Conservation (phyloP, 345 rosid species). For the Salix exigua region DNA sequence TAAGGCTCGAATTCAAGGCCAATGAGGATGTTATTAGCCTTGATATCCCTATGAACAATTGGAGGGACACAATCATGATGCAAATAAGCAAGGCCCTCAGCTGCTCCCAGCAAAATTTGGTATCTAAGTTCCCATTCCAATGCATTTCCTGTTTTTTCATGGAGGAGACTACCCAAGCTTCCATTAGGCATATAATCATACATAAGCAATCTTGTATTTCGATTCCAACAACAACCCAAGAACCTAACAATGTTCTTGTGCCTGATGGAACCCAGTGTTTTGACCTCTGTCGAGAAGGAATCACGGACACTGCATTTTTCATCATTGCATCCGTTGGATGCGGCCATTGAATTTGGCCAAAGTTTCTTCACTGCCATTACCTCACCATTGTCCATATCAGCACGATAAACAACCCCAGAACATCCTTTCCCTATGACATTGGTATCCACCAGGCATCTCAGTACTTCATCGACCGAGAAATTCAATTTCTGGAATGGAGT, state of each 20-base stretch:
- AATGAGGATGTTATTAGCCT: constrained; percentile 85
- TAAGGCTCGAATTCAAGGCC: constrained; percentile 90
- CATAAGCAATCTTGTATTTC: constrained; percentile 75
- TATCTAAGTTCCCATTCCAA: constrained; percentile 92
- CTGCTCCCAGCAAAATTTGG: constrained; percentile 78
- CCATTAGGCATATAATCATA: constrained; percentile 95
- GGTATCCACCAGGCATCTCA: constrained; percentile 70
- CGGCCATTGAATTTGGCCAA: constrained; percentile 61
- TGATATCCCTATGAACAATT: constrained; percentile 90
- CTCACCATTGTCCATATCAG: constrained; percentile 78
- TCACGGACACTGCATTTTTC: constrained; percentile 65
- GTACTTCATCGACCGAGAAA: constrained; percentile 77
- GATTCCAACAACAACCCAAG: constrained; percentile 91
- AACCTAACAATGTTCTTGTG: constrained; percentile 93
- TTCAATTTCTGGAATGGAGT: constrained; percentile 93
- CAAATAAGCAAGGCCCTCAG: constrained; percentile 86
- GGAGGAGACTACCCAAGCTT: constrained; percentile 85
- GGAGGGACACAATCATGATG: constrained; percentile 96
- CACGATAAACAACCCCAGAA: constrained; percentile 86
- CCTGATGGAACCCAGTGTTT: constrained; percentile 82
- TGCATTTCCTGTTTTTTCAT: constrained; percentile 61
- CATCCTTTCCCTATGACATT: constrained; percentile 94
- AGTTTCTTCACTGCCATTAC: constrained; percentile 93
- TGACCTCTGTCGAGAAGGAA: constrained; percentile 89
- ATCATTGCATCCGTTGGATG: constrained; percentile 35